Conservation (phyloP, 495 filamentous ascomycete genomes). For the Oidiodendron maius region DNA sequence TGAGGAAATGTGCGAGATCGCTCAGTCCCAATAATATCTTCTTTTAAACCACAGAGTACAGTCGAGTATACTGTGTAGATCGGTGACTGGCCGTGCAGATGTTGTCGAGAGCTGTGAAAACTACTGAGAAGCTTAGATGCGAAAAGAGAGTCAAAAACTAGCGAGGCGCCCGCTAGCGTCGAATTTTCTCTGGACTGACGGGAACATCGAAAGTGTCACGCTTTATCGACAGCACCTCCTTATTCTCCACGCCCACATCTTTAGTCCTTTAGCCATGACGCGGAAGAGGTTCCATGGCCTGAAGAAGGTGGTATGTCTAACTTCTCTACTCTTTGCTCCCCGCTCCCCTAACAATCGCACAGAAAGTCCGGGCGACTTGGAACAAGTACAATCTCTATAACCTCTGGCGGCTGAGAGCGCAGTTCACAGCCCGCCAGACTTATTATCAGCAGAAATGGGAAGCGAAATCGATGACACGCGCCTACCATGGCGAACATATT, state of each 20-base stretch:
- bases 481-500: conserved; percentile 92
- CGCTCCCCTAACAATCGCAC: conserved; percentile 6
- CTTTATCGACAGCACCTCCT: no score
- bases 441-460: conserved; percentile 98
- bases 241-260: neutral
- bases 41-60: no score
- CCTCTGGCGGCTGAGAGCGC: conserved; percentile 44
- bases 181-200: conserved; percentile 5
- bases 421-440: conserved; percentile 39
- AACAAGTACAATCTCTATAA: conserved; percentile 97
- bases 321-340: neutral
- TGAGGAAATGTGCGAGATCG: no score
- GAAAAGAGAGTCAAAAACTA: neutral
- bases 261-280: conserved; percentile 37
- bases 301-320: conserved; percentile 24
- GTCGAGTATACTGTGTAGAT: no score
- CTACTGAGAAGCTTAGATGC: neutral
- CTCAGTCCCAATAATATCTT: no score
- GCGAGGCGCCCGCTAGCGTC: neutral
- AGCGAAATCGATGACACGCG: conserved; percentile 74
- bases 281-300: conserved; percentile 58
- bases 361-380: conserved; percentile 97
- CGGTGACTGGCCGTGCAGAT: no score
- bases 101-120: no score
- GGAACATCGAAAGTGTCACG: no score